phyloP scores from a whole-genome alignment of 495 filamentous ascomycete species.

The Geopyxis carbonaria region DNA sequence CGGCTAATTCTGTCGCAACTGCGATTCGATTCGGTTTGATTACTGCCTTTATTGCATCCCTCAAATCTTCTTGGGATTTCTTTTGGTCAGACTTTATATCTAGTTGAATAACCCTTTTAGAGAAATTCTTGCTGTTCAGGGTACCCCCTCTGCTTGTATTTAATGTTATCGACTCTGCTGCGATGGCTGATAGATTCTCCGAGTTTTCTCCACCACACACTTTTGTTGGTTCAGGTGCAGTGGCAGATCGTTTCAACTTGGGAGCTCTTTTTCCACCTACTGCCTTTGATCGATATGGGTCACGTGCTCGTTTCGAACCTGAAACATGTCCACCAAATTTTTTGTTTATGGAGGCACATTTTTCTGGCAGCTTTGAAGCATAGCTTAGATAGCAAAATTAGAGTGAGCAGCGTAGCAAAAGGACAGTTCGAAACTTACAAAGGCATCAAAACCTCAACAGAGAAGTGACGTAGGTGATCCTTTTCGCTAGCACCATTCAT shows the following conservation, averaged over 20 bases:
- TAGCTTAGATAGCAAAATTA: slow-evolving; percentile 38
- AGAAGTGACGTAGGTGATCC: slow-evolving; percentile 58
- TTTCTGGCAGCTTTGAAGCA: slow-evolving; percentile 60
- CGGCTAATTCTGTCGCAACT: slow-evolving; percentile 52
- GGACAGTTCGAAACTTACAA: slow-evolving; percentile 47
- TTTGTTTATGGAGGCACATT: slow-evolving; percentile 60
- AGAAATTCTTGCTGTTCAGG: slow-evolving; percentile 41
- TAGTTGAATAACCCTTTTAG: slow-evolving; percentile 51
- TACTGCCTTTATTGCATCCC: slow-evolving; percentile 63
- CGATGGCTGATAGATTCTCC: slow-evolving; percentile 5
- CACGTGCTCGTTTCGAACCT: neutral
- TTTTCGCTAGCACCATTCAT: slow-evolving; percentile 28
- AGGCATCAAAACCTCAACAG: slow-evolving; percentile 78
- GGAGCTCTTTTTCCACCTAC: too few relatives aligned
- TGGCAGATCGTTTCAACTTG: too few relatives aligned
- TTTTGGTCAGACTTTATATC: slow-evolving; percentile 56
- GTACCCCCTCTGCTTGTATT: slow-evolving; percentile 32
- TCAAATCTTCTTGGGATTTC: slow-evolving; percentile 59
- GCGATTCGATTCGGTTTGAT: slow-evolving; percentile 75
- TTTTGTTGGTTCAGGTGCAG: too few relatives aligned
- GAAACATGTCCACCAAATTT: slow-evolving; percentile 62
- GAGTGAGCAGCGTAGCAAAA: slow-evolving; percentile 2
- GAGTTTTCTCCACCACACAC: neutral
- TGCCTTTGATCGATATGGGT: too few relatives aligned
- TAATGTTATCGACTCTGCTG: slow-evolving; percentile 12